Evolutionary conservation across 1,139 yeast species (phyloP).

Genomic region (Taiozyma sp.): DNA sequence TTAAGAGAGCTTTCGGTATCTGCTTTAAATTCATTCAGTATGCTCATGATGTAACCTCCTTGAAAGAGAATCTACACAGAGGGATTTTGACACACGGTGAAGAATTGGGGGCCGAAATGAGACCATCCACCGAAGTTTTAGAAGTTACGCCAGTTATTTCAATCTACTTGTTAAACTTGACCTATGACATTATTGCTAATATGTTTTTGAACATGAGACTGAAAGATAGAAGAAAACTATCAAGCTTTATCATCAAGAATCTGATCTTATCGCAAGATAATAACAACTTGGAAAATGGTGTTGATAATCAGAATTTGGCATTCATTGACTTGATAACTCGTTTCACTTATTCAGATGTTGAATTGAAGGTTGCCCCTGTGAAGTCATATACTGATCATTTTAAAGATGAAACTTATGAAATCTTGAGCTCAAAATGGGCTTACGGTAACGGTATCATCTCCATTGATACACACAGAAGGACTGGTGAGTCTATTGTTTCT

Average conservation of each 20-base stretch:
- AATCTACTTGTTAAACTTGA: constrained; percentile 55
- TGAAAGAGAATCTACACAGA: constrained; percentile 19
- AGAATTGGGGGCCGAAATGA: constrained; percentile 35
- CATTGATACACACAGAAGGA: constrained; percentile 44
- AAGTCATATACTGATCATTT: constrained; percentile 18
- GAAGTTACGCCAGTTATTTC: constrained; percentile 44
- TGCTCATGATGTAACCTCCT: constrained; percentile 45
- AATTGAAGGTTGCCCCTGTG: constrained; percentile 37
- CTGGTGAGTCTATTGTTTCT: constrained; percentile 49
- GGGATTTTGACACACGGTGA: constrained; percentile 33
- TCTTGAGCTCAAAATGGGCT: constrained; percentile 48
- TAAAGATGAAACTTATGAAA: constrained; percentile 15
- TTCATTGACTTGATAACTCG: constrained; percentile 63
- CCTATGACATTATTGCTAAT: constrained; percentile 62
- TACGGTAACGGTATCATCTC: constrained; percentile 54
- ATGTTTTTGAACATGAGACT: constrained; percentile 69
- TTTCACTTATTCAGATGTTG: constrained; percentile 62
- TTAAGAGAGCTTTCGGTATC: constrained; percentile 74
- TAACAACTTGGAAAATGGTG: constrained; percentile 28
- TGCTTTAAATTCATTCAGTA: constrained; percentile 76
- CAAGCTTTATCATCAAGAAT: constrained; percentile 59
- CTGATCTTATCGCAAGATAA: constrained; percentile 39
- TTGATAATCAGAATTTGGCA: constrained; percentile 54
- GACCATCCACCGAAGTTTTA: constrained; percentile 45
- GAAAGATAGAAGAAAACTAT: constrained; percentile 51